Percentiles rank a stretch among this genome's conserved stretches.
Conservation (phyloP, 139 green algal genomes). For the Trebouxia sp. region DNA sequence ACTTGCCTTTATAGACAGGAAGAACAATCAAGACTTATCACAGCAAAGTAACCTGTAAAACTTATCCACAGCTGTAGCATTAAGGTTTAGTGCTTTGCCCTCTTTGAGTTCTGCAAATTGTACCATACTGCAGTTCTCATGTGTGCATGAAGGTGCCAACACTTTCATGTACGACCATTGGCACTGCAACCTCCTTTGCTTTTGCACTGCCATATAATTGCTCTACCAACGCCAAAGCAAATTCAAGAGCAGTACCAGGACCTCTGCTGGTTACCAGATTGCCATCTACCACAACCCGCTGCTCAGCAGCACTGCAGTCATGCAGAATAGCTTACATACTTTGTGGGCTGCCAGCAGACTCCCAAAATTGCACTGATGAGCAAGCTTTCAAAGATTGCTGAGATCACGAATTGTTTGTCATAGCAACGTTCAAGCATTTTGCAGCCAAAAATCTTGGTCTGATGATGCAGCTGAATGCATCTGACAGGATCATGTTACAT, state of each 20-base stretch:
- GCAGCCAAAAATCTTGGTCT: too few relatives aligned
- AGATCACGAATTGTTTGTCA: too few relatives aligned
- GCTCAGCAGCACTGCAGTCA: constrained; percentile 55
- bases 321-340: too few relatives aligned
- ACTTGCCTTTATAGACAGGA: neutral
- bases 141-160: constrained; percentile 9
- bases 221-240: constrained; percentile 89
- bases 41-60: neutral
- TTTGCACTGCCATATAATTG: constrained; percentile 87
- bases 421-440: too few relatives aligned
- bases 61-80: neutral
- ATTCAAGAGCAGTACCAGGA: constrained; percentile 94
- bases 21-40: neutral
- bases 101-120: neutral
- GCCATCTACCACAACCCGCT: constrained; percentile 89
- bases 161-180: constrained; percentile 78
- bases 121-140: neutral
- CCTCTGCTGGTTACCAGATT: constrained; percentile 83
- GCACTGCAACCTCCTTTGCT: constrained; percentile 79
- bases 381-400: too few relatives aligned
- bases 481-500: too few relatives aligned
- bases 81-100: neutral
- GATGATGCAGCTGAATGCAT: too few relatives aligned
- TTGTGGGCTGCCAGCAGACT: too few relatives aligned
- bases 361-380: too few relatives aligned